phyloP scores from a whole-genome alignment of 352 stramenopile genomes.

The Phytophthora pisi region DNA sequence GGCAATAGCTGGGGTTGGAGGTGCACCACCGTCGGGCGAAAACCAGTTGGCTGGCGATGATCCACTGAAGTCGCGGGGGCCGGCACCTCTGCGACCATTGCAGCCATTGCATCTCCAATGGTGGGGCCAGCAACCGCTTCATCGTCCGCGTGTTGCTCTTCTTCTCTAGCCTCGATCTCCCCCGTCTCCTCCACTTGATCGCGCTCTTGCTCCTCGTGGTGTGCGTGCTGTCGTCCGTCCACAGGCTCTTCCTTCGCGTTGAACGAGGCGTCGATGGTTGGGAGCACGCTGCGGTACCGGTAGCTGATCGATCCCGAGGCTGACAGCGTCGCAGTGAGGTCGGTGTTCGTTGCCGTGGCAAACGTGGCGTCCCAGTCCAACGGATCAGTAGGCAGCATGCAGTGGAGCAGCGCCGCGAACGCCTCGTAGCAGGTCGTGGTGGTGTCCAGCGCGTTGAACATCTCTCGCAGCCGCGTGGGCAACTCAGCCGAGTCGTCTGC shows the following conservation, averaged over 20 bases:
- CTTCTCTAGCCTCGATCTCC: background rate
- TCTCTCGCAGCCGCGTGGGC: background rate
- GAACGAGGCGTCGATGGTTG: slow-evolving; percentile 3
- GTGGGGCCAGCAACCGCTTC: background rate
- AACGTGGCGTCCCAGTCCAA: slow-evolving; percentile 3
- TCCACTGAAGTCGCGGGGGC: background rate
- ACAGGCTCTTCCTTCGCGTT: background rate
- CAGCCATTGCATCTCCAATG: background rate
- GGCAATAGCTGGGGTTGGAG: background rate
- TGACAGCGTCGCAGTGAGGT: background rate
- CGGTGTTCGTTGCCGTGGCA: background rate
- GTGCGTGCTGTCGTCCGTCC: background rate
- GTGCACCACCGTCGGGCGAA: background rate
- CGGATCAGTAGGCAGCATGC: slow-evolving; percentile 23
- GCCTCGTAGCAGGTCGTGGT: slow-evolving; percentile 41
- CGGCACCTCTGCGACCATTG: background rate
- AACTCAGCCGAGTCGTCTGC: background rate
- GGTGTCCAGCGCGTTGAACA: slow-evolving; percentile 33
- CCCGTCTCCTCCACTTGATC: background rate
- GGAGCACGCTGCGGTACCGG: background rate
- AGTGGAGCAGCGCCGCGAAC: slow-evolving; percentile 39
- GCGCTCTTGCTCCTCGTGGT: background rate
- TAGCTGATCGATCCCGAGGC: background rate
- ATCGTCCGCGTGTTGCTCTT: background rate
- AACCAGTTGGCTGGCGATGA: background rate